A percentile compares a stretch with the other conserved stretches of the same genome.
Conservation (phyloP, 129 eudicot species). For the Flaveria robusta region DNA sequence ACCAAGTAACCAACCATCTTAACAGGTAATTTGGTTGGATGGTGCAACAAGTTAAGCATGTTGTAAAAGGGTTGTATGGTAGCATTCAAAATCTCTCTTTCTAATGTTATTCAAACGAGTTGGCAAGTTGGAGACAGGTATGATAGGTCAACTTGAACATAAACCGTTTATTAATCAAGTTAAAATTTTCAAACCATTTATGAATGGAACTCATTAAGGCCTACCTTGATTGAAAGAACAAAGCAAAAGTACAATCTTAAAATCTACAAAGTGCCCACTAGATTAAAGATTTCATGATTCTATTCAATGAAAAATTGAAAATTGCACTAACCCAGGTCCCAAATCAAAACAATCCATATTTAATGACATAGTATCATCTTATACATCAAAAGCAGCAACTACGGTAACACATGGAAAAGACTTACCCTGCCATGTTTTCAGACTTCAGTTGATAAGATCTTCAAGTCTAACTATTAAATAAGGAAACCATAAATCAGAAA, state of each 20-base stretch:
- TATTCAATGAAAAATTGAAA: not conserved
- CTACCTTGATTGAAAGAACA: not conserved
- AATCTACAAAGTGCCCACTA: not conserved
- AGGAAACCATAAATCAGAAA: not conserved
- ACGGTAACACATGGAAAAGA: not conserved
- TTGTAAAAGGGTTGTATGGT: not conserved
- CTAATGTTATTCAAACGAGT: too few species aligned
- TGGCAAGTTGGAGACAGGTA: not conserved
- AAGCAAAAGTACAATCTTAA: not conserved
- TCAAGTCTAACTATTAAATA: not conserved
- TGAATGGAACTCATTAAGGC: not conserved
- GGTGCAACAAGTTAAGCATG: not conserved
- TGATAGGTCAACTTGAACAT: not conserved
- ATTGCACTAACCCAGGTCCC: not conserved
- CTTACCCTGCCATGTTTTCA: slow-evolving; percentile 38
- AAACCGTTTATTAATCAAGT: not conserved
- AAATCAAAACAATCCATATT: not conserved
- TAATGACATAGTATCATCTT: not conserved
- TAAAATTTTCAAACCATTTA: not conserved
- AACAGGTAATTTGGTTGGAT: not conserved
- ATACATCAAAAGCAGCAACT: not conserved
- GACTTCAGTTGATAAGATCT: not conserved
- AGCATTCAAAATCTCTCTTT: not conserved
- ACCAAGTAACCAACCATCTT: not conserved
- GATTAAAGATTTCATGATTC: not conserved